These are phyloP conservation scores for Triticum aestivum DNA, from an alignment of 176 grass and related monocot species.

Conservation along the genomic window DNA sequence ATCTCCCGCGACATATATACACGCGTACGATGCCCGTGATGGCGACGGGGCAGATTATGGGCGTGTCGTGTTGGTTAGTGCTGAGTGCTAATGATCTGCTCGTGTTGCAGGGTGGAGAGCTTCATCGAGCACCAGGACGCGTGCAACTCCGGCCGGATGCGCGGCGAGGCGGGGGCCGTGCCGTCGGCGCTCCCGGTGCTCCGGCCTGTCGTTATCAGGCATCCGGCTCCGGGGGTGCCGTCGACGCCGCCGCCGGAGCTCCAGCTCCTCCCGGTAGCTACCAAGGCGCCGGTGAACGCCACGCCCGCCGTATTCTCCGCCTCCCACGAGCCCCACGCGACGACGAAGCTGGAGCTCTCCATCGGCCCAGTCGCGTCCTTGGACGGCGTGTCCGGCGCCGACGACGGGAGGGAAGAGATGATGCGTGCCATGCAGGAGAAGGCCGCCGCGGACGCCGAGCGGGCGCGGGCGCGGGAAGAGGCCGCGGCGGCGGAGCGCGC, in stretches of 20 bases:
- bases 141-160: constrained; percentile 71
- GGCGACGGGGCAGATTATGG: background rate
- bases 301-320: background rate
- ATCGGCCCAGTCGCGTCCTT: constrained; percentile 31
- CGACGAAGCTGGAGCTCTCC: constrained; percentile 57
- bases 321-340: constrained; percentile 30
- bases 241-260: constrained; percentile 44
- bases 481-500: constrained; percentile 65
- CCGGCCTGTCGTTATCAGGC: constrained; percentile 2
- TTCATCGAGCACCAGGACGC: constrained; percentile 99
- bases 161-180: constrained; percentile 27
- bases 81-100: background rate
- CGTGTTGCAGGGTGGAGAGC: constrained; percentile 73
- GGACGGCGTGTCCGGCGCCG: background rate
- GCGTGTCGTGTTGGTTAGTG: background rate
- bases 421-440: constrained; percentile 55
- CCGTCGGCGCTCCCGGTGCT: constrained; percentile 29
- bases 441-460: constrained; percentile 46
- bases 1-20: too few species aligned
- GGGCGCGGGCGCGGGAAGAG: constrained; percentile 53
- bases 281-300: background rate
- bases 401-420: constrained; percentile 13
- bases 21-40: background rate
- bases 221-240: background rate
- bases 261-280: constrained; percentile 61